A percentile compares a stretch with the other conserved stretches of the same genome.
phyloP scores from a whole-genome alignment of 2,329 filamentous ascomycete genomes.

The Metarhizium sp. region DNA sequence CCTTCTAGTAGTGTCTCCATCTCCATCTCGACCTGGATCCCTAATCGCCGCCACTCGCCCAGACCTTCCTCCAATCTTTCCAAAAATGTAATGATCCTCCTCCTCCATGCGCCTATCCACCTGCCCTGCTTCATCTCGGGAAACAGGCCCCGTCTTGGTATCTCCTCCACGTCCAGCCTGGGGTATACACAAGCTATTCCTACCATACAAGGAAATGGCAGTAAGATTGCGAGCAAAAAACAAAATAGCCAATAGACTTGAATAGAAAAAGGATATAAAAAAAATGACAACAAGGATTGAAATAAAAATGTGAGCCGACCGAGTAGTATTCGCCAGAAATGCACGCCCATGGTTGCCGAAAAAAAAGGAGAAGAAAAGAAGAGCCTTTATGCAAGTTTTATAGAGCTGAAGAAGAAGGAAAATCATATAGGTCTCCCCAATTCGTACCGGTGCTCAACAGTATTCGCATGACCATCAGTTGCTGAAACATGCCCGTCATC shows the following conservation, averaged over 20 bases:
- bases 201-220: neutral
- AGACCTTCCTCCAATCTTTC: neutral
- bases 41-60: neutral
- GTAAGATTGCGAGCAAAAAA: neutral
- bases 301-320: neutral
- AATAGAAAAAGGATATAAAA: neutral
- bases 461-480: neutral
- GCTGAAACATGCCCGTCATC: neutral
- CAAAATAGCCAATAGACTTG: neutral
- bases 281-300: neutral
- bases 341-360: neutral
- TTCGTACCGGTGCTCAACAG: neutral
- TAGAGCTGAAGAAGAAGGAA: neutral
- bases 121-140: neutral
- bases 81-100: neutral
- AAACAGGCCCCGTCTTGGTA: constrained; percentile 8
- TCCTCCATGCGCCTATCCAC: neutral
- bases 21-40: neutral
- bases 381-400: neutral
- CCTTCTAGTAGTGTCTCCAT: too few species aligned
- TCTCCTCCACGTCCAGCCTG: constrained; percentile 13
- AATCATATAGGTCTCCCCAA: neutral
- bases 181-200: constrained; percentile 6
- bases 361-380: neutral
- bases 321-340: neutral